Evolutionary conservation across 352 stramenopile species (phyloP).

Genomic region (Pythium aphanidermatum): DNA sequence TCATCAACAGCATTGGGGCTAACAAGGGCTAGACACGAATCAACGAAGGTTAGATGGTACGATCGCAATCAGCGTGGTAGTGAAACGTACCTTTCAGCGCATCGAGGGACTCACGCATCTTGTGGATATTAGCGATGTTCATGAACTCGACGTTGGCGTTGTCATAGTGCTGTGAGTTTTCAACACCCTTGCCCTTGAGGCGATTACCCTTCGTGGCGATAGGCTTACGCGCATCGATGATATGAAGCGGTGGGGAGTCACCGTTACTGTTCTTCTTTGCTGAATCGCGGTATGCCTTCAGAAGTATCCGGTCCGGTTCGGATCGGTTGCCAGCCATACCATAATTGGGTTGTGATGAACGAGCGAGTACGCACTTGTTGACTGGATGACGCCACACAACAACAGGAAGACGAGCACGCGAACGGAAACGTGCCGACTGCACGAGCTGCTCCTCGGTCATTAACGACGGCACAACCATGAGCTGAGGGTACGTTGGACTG

Average conservation of each 20-base stretch:
- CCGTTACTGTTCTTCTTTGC: conserved; percentile 71
- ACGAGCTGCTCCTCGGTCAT: conserved; percentile 92
- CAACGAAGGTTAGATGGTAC: neutral
- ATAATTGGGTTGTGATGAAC: conserved; percentile 94
- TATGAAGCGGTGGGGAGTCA: conserved; percentile 69
- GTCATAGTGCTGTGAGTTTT: conserved; percentile 96
- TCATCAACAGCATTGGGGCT: conserved; percentile 79
- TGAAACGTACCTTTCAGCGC: conserved; percentile 53
- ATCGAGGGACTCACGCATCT: conserved; percentile 95
- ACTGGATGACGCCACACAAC: conserved; percentile 90
- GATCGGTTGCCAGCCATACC: conserved; percentile 94
- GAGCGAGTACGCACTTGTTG: conserved; percentile 92
- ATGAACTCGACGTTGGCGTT: conserved; percentile 95
- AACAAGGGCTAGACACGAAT: conserved; percentile 42
- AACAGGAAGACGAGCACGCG: conserved; percentile 87
- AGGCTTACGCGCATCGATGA: conserved; percentile 77
- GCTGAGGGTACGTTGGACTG: conserved; percentile 92
- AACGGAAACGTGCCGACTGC: conserved; percentile 88
- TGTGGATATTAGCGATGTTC: conserved; percentile 99
- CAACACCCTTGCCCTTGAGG: conserved; percentile 88
- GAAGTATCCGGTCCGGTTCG: conserved; percentile 87
- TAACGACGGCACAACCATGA: conserved; percentile 92
- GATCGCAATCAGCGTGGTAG: neutral
- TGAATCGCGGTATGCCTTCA: conserved; percentile 82
- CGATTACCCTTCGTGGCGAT: conserved; percentile 81